These are phyloP conservation scores for Tricholoma furcatifolium DNA, from an alignment of 768 basidiomycete genomes.

Conservation along the genomic window DNA sequence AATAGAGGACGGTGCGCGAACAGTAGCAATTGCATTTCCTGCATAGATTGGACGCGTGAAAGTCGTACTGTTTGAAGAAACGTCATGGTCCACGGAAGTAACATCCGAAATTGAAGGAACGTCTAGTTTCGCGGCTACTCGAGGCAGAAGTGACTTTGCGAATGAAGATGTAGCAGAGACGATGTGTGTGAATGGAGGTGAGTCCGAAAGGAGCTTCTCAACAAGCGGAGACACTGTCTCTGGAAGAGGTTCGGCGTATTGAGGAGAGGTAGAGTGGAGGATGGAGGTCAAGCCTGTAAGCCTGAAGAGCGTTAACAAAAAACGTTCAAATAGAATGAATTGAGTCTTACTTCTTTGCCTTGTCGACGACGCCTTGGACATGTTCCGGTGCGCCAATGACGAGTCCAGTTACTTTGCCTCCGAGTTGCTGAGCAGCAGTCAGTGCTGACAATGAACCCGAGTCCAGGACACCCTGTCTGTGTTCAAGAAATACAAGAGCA, in stretches of 20 bases:
- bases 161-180: constrained; percentile 90
- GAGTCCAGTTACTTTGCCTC: constrained; percentile 82
- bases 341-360: constrained; percentile 73
- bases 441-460: constrained; percentile 86
- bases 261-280: constrained; percentile 67
- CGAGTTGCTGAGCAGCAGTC: constrained; percentile 84
- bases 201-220: constrained; percentile 65
- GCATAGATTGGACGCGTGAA: constrained; percentile 97
- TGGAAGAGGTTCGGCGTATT: constrained; percentile 68
- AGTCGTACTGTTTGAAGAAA: constrained; percentile 68
- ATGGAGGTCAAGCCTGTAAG: constrained; percentile 66
- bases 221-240: constrained; percentile 84
- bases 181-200: constrained; percentile 80
- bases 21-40: constrained; percentile 94
- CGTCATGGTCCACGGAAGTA: constrained; percentile 74
- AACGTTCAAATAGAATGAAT: not conserved
- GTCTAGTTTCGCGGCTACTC: constrained; percentile 87
- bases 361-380: constrained; percentile 62
- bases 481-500: constrained; percentile 88
- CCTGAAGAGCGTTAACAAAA: constrained; percentile 35
- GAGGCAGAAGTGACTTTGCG: constrained; percentile 91
- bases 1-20: constrained; percentile 75
- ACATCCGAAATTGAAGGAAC: constrained; percentile 91
- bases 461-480: constrained; percentile 77
- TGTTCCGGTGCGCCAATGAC: constrained; percentile 70